Base-by-base conservation (phyloP, 1,284 basidiomycete species). In the Amylostereum areolatum region DNA sequence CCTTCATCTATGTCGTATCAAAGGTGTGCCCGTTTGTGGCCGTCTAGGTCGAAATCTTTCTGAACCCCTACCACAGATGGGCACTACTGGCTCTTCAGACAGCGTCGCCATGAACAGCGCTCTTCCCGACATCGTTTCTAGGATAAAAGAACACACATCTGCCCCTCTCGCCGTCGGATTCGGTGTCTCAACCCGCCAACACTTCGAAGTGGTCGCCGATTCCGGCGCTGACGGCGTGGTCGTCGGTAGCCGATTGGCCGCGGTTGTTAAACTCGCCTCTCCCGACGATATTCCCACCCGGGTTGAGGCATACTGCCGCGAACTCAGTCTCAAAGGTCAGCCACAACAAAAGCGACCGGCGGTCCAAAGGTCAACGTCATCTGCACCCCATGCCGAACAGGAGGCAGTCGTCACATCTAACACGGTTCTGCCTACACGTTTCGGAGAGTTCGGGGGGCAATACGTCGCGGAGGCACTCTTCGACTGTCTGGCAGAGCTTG, bases 1-100 rank as follows among this genome's bases (percentile, higher is more conserved):
- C 89, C 3, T 99, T 99, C 75, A 93, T 99, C 59, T 99, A 99
- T 66, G 85, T 99, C 48, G 92, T 97, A 8, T 94, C 91, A 34
- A 92, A 91, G 74, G 89, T 89, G 58, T 44, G 69, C 54, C 34
- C n/a, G 33, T 35, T 33, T 34, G 12, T 39, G 40, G 29, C 52
- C 25, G 54, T 32, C 30, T 42, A 27, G 18, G 4, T 6, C 11
- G 18, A 24, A 6, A 29, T 18, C 18, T 3, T 10, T 52, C 43
- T 6, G 42, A 32, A 9, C 43, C 27, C 31, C 40, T 43, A 11
- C 32, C 29, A 27, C 58, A 97, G 91, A 98, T 99, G 94, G 96
- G 96, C 29, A 96, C 92, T 1, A 99, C 96, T 1, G 97, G 96
- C 37, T 97, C 94, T 3, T 89, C 92, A 1, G 83, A 83, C 27